These are phyloP conservation scores for Harringtonia lauricola DNA, from an alignment of 2,329 filamentous ascomycete genomes.

Conservation along the genomic window DNA sequence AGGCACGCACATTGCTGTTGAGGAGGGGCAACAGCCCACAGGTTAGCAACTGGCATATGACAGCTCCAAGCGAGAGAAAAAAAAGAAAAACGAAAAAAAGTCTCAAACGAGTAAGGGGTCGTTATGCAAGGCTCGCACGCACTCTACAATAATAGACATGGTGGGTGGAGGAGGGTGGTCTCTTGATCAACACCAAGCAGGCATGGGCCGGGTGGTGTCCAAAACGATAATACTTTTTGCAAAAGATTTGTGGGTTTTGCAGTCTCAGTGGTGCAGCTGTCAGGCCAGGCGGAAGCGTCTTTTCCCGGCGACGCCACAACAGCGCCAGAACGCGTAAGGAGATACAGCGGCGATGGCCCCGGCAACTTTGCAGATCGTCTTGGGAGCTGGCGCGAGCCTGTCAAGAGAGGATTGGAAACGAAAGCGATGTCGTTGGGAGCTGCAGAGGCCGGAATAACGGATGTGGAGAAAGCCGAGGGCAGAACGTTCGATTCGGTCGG, in stretches of 20 bases:
- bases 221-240: no score
- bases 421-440: not conserved
- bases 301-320: no score
- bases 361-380: not conserved
- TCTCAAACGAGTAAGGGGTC: not conserved
- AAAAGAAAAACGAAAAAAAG: not conserved
- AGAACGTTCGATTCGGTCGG: constrained; percentile 2
- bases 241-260: not conserved
- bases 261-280: not conserved
- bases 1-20: constrained; percentile 13
- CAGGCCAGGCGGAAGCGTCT: no score
- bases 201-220: not conserved
- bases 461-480: not conserved
- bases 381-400: no score
- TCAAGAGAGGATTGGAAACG: not conserved
- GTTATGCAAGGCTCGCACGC: constrained; percentile 15
- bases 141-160: constrained; percentile 40
- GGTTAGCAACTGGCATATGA: not conserved
- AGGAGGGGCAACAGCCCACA: not conserved
- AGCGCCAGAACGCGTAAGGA: no score
- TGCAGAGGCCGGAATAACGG: not conserved
- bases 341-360: no score
- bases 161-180: not conserved
- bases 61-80: not conserved
- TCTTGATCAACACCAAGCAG: not conserved